These are phyloP conservation scores for Phytophthora boehmeriae DNA, from an alignment of 352 stramenopile genomes.

Conservation along the genomic window DNA sequence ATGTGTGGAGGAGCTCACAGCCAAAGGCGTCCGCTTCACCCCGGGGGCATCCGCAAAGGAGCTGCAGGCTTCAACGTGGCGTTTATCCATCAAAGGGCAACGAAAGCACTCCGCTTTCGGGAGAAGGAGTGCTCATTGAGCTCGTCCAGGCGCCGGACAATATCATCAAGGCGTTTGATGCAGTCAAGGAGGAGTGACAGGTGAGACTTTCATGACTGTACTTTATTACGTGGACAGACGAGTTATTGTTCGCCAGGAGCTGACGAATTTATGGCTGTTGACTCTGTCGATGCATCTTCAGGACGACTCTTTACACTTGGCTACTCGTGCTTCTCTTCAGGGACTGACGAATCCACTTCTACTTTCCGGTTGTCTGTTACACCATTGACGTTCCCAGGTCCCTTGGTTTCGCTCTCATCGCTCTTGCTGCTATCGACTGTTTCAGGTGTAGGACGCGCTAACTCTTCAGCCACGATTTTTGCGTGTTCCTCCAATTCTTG, in stretches of 20 bases:
- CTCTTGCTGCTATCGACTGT: constrained; percentile 1
- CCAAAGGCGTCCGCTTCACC: constrained; percentile 95
- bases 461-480: constrained; percentile 19
- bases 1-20: constrained; percentile 92
- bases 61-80: constrained; percentile 97
- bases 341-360: background rate
- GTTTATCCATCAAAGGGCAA: constrained; percentile 99
- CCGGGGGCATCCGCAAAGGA: constrained; percentile 97
- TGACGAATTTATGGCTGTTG: background rate
- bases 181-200: constrained; percentile 38
- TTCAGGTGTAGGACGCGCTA: constrained; percentile 16
- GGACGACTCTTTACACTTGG: no score
- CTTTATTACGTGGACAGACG: no score
- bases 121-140: constrained; percentile 96
- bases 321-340: no score
- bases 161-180: constrained; percentile 89
- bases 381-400: background rate
- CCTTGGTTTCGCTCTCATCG: background rate
- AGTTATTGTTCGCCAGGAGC: background rate
- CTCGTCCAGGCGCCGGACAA: constrained; percentile 95
- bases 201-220: no score
- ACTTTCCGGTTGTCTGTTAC: background rate
- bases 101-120: constrained; percentile 89
- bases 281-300: background rate
- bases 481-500: constrained; percentile 34